Evolutionary conservation across 1,284 basidiomycete genomes (phyloP), one percentile per base, ranked within the genome.

Genomic region (Pholiota adiposa): DNA sequence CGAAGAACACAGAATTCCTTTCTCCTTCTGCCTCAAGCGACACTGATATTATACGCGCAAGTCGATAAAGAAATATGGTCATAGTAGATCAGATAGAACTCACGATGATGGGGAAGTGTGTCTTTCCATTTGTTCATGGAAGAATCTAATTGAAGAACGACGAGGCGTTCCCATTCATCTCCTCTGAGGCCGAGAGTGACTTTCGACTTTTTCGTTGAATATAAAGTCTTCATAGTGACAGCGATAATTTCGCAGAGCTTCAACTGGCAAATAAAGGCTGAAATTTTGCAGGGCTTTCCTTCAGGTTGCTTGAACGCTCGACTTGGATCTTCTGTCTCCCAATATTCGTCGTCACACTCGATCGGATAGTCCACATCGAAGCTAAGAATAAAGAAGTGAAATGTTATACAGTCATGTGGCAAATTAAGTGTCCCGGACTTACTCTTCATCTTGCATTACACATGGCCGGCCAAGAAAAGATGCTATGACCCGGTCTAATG

Each of bases 391-490:
- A 50, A 63, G 19, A 54, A 38, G 16, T 14, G 11, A 59, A 19
- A 11, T 23, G 34, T 18, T 33, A n/a, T n/a, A n/a, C n/a, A n/a
- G n/a, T n/a, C 12, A 44, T 1, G 8, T 43, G 29, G n/a, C n/a
- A 31, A 23, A 21, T n/a, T n/a, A n/a, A 23, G 25, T 46, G 19
- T 11, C 21, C 44, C 7, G 16, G 58, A 43, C 85, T 65, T 66
- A 90, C 88, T 94, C 92, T 72, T 92, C 90, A 63, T 93, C 91
- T 43, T 90, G 87, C 9, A 93, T 82, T 1, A 87, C 83, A 62
- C 88, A 85, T 1, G 90, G 88, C 18, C 92, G 79, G 2, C 92
- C 92, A 25, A 92, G 81, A 16, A 83, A 83, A 0, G 85, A 82
- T 62, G 87, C 88, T 54, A 83, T 80, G 23, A 82, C 67, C 25